These are phyloP conservation scores for Thelephora terrestris DNA, from an alignment of 1,284 basidiomycete species.

Conservation along the genomic window DNA sequence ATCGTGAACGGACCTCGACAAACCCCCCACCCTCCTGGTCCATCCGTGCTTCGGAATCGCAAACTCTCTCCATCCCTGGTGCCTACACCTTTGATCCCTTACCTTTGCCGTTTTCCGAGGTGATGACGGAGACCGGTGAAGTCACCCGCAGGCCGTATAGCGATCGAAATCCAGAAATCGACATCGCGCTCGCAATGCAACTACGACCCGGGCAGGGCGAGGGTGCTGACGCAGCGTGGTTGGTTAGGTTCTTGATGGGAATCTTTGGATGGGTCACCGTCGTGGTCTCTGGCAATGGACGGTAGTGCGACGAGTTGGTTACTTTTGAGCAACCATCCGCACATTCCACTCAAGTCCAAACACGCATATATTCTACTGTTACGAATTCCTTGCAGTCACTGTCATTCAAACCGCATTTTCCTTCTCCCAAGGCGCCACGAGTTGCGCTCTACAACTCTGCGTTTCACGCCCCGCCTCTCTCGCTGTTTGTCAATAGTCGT, in stretches of 20 bases:
- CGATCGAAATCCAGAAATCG: slow-evolving; percentile 36
- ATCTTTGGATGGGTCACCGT: slow-evolving; percentile 70
- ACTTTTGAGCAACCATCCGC: background rate
- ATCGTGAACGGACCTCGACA: slow-evolving; percentile 21
- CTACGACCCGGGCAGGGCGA: slow-evolving; percentile 54
- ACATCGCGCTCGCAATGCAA: slow-evolving; percentile 68
- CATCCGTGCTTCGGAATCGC: slow-evolving; percentile 26
- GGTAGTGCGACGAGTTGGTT: background rate
- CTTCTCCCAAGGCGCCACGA: no score
- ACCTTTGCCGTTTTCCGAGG: background rate
- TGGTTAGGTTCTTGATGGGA: slow-evolving; percentile 67
- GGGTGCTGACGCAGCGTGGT: slow-evolving; percentile 66
- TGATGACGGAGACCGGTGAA: background rate
- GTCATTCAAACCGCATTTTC: no score
- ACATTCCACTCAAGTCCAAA: no score
- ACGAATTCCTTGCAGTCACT: no score
- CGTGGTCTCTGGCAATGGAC: slow-evolving; percentile 22
- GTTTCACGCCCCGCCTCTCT: no score
- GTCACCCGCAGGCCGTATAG: slow-evolving; percentile 22
- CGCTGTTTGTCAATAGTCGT: no score
- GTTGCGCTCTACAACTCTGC: no score
- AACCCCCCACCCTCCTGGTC: slow-evolving; percentile 28
- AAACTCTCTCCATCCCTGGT: slow-evolving; percentile 2
- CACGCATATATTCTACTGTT: no score
- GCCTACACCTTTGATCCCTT: background rate